Conservation (phyloP, 2,329 filamentous ascomycete genomes). For the Laburnicola sp. region DNA sequence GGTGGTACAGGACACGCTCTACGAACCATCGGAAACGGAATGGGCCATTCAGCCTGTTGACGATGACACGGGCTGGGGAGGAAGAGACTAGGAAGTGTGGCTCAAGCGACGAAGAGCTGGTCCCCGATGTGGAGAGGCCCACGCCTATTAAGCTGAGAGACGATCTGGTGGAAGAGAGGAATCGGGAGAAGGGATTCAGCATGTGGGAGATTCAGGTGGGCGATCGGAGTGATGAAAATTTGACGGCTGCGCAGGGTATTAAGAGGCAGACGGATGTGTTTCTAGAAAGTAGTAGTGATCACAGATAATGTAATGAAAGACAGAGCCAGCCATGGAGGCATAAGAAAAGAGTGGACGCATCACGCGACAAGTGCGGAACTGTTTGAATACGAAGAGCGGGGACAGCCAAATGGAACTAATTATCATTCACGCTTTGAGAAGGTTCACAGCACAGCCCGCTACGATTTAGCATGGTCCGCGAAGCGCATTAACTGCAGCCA, state of each 20-base stretch:
- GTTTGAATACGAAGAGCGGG: too few relatives aligned
- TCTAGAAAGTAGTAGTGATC: conserved; percentile 16
- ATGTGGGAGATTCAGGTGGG: conserved; percentile 36
- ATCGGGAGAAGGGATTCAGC: conserved; percentile 28
- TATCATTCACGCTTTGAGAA: too few relatives aligned
- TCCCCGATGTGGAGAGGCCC: conserved; percentile 28
- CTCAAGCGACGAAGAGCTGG: conserved; percentile 22
- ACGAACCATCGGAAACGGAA: conserved; percentile 25
- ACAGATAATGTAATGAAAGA: background rate
- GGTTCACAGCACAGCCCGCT: too few relatives aligned
- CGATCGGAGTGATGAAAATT: conserved; percentile 30
- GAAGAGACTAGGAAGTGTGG: conserved; percentile 19
- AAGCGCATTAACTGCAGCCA: too few relatives aligned
- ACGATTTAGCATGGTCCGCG: too few relatives aligned
- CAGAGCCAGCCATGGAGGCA: background rate
- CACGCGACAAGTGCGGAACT: too few relatives aligned
- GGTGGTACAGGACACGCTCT: conserved; percentile 20
- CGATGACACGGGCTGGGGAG: conserved; percentile 23
- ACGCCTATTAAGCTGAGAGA: conserved; percentile 34
- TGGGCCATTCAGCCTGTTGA: conserved; percentile 27
- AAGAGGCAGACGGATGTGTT: conserved; percentile 33
- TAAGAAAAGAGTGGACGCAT: too few relatives aligned
- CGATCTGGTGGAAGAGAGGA: conserved; percentile 23
- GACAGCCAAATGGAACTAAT: too few relatives aligned
- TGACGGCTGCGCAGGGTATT: conserved; percentile 25